Evolutionary conservation across 495 filamentous ascomycete genomes (phyloP), one percentile per base, ranked within the genome.

Genomic region (Aspergillus ellipticus): DNA sequence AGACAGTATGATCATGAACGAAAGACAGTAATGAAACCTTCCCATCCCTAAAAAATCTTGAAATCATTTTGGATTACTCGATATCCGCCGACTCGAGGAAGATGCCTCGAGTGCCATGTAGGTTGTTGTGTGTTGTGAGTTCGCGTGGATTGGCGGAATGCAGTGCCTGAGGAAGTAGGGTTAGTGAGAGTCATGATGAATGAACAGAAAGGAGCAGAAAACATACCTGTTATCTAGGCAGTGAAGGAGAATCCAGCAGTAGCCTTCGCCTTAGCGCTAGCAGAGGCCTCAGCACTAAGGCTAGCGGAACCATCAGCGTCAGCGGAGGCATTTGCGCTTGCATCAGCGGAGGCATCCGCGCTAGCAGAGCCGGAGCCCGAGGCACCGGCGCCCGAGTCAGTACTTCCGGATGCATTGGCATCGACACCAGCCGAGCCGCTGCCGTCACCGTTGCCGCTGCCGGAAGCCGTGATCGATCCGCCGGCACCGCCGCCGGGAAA

Each of bases 251-350:
- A 21, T 3, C 11, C 15, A 13, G 45, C 45, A 26, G 45, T 26
- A 48, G 45, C 45, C 45, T n/a, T 4, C 45, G 45, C 45, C 24
- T 48, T 29, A 48, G 45, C 45, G 45, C 28, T 48, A 48, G 45
- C 45, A 48, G 45, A 22, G 45, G 45, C 45, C 24, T 15, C 15
- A 48, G 20, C 45, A 21, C 45, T 28, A 29, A 20, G 20, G 29
- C 22, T 29, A 48, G 22, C 22, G 45, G 45, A n/a, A 22, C 22
- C 45, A n/a, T 28, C 45, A 48, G 45, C 45, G 29, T 16, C 16
- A 48, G 45, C 45, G 17, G 21, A 28, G 28, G 45, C 45, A 29
- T 48, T 17, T 16, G 45, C 45, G 45, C 28, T 48, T 9, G 45
- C 45, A 17, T 31, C 3, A 22, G 45, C 45, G 15, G 13, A 6